Evolutionary conservation across 1,139 yeast genomes (phyloP), one percentile per base, ranked within the genome.

Genomic region (Sugiyamaella xylanicola): DNA sequence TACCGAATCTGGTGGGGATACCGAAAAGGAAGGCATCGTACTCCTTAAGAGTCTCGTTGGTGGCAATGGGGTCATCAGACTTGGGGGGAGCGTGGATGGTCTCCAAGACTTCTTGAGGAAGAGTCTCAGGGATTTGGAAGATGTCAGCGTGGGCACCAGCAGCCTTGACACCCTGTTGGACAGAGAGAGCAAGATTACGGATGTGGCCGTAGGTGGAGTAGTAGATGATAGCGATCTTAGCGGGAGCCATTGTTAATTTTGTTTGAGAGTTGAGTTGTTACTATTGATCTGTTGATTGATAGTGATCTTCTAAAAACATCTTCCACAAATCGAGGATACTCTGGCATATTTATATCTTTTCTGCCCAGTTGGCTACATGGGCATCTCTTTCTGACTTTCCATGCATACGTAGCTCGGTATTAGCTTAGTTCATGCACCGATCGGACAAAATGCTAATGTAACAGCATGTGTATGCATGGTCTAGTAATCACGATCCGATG

Each of bases 131-230:
- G 59, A 89, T 84, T 76, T 87, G 95, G 78, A 72, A 86, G 37
- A 65, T 40, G 63, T 80, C 83, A 56, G 90, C 92, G 2, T 70
- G 63, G 63, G 86, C 86, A 67, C 95, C 95, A 51, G 91, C 84
- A 44, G 82, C 77, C 68, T 81, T 84, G 58, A 87, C 76, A 70
- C 96, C 96, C 60, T 75, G 76, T 75, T 85, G 81, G 68, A 82
- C 84, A 59, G 85, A 79, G 74, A 84, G 81, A 58, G 95, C 95
- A 60, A 86, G 64, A 53, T 76, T 74, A 64, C 84, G 83, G 65
- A 86, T 74, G 76, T 89, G 96, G 66, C 90, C 90, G 79, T 87
- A 88, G 68, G 85, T 73, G 53, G 96, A 82, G 81, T 90, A 90
- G 72, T 84, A 83, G 71, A 90, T 79, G 67, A 89, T 86, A 57